Base-by-base conservation (phyloP, 2,329 filamentous ascomycete genomes). In the Trichophyton verrucosum region DNA sequence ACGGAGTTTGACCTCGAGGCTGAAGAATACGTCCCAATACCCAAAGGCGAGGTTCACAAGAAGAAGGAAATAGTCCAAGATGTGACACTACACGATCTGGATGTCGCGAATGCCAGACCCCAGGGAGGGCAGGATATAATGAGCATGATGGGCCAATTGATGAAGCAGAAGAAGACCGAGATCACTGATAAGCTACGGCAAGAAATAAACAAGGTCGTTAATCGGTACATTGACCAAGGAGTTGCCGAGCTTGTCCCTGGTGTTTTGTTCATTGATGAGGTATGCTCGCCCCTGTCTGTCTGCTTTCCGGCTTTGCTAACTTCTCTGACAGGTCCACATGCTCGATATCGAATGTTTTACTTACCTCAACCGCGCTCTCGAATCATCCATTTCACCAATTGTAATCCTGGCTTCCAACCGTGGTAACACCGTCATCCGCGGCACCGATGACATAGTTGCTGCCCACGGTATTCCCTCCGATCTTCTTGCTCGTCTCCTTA, bases 1-100 rank as follows among this genome's bases (percentile, higher is more conserved):
- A 99, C 94, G 58, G 94, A 99, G 74, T 99, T 99, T 73, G 94
- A 99, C 73, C 84, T 99, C 57, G 94, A 99, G 78, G 94, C 94
- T 1, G 94, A 99, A 76, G 94, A 99, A 77, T 99, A 99, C 74
- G 94, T 99, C 66, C 94, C 94, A 4, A 95, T 99, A 65, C 94
- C 94, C 61, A 99, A 99, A 80, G 94, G 94, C 62, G 94, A 99
- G 71, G 94, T 99, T 60, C 94, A 97, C 80, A 99, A 99, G 84
- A 97, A 96, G 85, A 99, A 99, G 81, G 94, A 99, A 77, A 95
- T 99, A 68, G 94, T 99, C 40, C 94, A 99, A 74, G 94, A 99
- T 70, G 94, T 99, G 64, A 96, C 94, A 53, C 82, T 99, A 65
- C 94, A 99, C 75, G 94, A 99, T 72, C 80, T 99, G 61, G 94